Conservation (phyloP, 2,329 filamentous ascomycete species). For the Aspergillus ochraceus region DNA sequence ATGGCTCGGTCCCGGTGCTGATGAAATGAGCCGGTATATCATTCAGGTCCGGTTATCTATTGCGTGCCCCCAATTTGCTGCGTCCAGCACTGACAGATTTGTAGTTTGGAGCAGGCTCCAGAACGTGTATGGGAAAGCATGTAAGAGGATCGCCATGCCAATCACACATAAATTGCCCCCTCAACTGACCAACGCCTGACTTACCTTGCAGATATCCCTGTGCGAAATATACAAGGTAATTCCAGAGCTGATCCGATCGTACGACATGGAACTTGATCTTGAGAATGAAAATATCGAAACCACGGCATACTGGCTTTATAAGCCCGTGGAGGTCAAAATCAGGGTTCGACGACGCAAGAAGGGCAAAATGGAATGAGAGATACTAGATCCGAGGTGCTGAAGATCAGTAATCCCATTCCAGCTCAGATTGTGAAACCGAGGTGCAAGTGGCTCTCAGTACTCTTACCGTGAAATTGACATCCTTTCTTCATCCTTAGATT, state of each 20-base stretch:
- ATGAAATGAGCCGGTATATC: constrained; percentile 2
- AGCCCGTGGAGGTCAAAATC: constrained; percentile 5
- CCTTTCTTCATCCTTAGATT: no score
- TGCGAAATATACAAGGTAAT: constrained; percentile 18
- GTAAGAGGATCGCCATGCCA: background rate
- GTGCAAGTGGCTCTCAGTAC: no score
- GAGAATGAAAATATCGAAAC: constrained; percentile 5
- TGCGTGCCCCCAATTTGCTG: no score
- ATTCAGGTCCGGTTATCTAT: constrained; percentile 1
- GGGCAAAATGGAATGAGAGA: no score
- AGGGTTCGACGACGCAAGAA: no score
- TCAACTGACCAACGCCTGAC: background rate
- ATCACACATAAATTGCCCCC: background rate
- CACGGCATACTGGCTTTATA: constrained; percentile 16
- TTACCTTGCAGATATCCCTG: constrained; percentile 11
- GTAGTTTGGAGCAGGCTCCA: constrained; percentile 10
- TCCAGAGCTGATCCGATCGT: constrained; percentile 10
- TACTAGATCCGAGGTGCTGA: no score
- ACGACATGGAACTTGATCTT: constrained; percentile 9
- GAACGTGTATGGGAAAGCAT: constrained; percentile 15
- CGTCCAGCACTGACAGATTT: background rate
- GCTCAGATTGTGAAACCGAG: no score
- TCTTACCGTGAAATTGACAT: no score
- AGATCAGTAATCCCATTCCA: no score
- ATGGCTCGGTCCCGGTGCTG: background rate